Evolutionary conservation across 2,329 filamentous ascomycete genomes (phyloP).

Genomic region (Sporothrix curviconia): DNA sequence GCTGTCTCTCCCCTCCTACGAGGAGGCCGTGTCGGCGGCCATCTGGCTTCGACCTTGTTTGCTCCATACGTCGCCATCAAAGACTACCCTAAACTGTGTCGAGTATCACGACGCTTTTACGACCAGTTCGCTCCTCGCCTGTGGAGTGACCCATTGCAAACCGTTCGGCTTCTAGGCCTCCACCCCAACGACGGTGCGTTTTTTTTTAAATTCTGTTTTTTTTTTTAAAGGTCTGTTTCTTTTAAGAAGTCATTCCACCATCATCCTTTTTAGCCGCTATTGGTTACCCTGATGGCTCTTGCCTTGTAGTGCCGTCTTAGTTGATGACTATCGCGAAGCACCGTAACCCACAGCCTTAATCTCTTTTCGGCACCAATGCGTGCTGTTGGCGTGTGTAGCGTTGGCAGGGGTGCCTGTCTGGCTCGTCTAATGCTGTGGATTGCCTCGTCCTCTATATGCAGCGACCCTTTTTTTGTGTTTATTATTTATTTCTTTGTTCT

Average conservation of each 20-base stretch:
- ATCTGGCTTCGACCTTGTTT: slow-evolving; percentile 46
- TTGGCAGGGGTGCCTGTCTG: background rate
- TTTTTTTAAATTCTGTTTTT: background rate
- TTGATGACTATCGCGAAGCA: background rate
- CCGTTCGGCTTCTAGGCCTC: slow-evolving; percentile 33
- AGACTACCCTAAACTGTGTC: slow-evolving; percentile 42
- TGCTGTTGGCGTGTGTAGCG: background rate
- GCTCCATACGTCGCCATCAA: slow-evolving; percentile 36
- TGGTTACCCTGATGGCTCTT: background rate
- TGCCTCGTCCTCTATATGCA: too few relatives aligned
- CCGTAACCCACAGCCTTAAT: background rate
- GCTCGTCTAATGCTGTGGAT: too few relatives aligned
- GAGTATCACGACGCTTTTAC: slow-evolving; percentile 43
- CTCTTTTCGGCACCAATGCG: background rate
- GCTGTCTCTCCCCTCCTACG: slow-evolving; percentile 45
- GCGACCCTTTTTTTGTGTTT: too few relatives aligned
- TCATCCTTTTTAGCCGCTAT: background rate
- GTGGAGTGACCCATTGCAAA: slow-evolving; percentile 44
- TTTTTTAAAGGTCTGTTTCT: background rate
- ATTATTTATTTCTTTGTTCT: too few relatives aligned
- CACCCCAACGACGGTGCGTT: slow-evolving; percentile 31
- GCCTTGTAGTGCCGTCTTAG: background rate
- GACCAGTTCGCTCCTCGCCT: slow-evolving; percentile 44
- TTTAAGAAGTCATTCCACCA: background rate
- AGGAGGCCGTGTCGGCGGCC: slow-evolving; percentile 39